A percentile compares a stretch with the other conserved stretches of the same genome.
phyloP scores from a whole-genome alignment of 306 rosid genomes.

The Prunus fruticosa region DNA sequence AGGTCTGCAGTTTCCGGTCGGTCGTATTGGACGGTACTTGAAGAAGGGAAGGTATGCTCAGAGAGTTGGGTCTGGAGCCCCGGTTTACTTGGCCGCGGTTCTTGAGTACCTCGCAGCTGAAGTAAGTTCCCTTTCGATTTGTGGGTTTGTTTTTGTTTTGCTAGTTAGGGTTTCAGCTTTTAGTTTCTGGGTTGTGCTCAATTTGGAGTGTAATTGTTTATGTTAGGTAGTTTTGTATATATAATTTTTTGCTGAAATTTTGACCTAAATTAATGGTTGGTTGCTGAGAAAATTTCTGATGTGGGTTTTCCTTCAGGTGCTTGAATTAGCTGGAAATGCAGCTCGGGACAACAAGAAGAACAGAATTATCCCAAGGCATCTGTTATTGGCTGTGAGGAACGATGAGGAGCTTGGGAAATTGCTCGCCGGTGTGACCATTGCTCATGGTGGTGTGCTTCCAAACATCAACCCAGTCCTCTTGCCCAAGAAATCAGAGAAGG shows the following conservation, averaged over 20 bases:
- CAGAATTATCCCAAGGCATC: constrained; percentile 72
- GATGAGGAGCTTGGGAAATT: constrained; percentile 86
- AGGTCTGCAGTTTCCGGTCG: constrained; percentile 77
- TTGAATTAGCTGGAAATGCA: constrained; percentile 92
- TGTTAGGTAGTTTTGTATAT: not conserved
- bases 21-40: constrained; percentile 70
- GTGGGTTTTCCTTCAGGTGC: constrained; percentile 38
- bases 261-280: constrained; percentile 7
- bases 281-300: not conserved
- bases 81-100: constrained; percentile 76
- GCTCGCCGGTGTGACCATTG: constrained; percentile 79
- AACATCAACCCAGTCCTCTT: constrained; percentile 73
- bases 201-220: not conserved
- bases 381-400: constrained; percentile 71
- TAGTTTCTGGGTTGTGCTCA: not conserved
- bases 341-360: constrained; percentile 88
- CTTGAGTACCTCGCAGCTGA: constrained; percentile 77
- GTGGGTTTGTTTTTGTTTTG: not conserved
- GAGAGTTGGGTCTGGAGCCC: constrained; percentile 69
- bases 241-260: not conserved
- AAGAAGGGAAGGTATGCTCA: constrained; percentile 64
- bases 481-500: constrained; percentile 62
- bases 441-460: constrained; percentile 86
- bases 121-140: constrained; percentile 23
- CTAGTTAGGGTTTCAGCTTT: not conserved